phyloP scores from a whole-genome alignment of 176 grass and related monocot species.

The Poa annua region DNA sequence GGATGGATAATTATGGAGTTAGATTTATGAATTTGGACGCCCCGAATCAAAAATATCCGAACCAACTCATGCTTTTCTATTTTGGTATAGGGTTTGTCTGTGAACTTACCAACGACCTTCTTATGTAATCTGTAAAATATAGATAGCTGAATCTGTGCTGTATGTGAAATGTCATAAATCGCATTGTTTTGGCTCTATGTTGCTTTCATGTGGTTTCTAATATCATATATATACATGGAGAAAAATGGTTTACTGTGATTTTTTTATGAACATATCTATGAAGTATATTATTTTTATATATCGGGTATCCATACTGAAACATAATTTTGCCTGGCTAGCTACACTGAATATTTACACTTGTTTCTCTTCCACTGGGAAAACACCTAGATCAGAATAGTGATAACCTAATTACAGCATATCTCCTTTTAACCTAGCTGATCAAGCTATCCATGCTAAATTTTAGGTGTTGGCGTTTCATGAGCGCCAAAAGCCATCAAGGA shows the following conservation, averaged over 20 bases:
- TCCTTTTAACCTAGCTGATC: neutral
- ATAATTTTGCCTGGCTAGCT: neutral
- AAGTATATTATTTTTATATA: neutral
- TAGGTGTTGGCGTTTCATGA: slow-evolving; percentile 71
- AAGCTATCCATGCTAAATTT: slow-evolving; percentile 9
- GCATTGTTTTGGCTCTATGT: neutral
- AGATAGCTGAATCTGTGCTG: neutral
- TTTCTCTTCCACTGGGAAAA: neutral
- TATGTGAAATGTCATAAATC: slow-evolving; percentile 7
- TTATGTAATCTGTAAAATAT: neutral
- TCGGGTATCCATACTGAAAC: neutral
- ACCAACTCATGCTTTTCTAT: slow-evolving; percentile 1
- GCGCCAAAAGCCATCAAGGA: slow-evolving; percentile 63
- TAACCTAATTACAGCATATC: neutral
- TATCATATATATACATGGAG: slow-evolving; percentile 10
- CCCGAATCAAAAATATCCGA: neutral
- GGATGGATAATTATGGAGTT: neutral
- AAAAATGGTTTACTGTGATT: neutral
- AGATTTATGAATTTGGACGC: neutral
- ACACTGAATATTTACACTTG: neutral
- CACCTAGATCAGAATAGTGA: neutral
- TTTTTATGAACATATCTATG: neutral
- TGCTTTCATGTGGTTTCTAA: neutral
- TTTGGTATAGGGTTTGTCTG: neutral
- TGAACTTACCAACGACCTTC: neutral